Evolutionary conservation across 352 stramenopile species (phyloP).

Genomic region (Phytophthora rubi): DNA sequence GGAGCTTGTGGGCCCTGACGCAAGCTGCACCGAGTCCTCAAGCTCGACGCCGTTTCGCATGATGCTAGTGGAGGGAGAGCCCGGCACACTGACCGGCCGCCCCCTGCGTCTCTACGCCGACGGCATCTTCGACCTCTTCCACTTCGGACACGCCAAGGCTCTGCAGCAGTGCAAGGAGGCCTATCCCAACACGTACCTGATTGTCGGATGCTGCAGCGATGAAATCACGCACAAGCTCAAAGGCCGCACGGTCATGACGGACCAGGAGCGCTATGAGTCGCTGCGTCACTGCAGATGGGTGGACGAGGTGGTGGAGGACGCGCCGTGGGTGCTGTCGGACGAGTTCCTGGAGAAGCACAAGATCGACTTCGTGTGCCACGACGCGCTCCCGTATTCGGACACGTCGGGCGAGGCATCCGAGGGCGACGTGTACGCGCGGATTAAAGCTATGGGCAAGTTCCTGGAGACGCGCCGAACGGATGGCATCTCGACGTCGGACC

Average conservation of each 20-base stretch:
- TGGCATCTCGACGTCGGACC: conserved; percentile 89
- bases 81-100: conserved; percentile 70
- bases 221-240: conserved; percentile 89
- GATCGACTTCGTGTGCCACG: conserved; percentile 91
- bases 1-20: conserved; percentile 7
- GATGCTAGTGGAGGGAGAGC: conserved; percentile 64
- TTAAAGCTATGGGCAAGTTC: conserved; percentile 90
- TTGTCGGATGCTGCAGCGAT: conserved; percentile 89
- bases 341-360: conserved; percentile 86
- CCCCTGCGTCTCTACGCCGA: conserved; percentile 88
- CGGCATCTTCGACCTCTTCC: conserved; percentile 91
- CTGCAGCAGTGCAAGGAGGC: conserved; percentile 89
- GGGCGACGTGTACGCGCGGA: conserved; percentile 85
- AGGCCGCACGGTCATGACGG: conserved; percentile 88
- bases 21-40: conserved; percentile 42
- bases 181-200: conserved; percentile 85
- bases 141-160: conserved; percentile 88
- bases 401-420: conserved; percentile 71
- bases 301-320: conserved; percentile 87
- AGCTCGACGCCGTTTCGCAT: conserved; percentile 50
- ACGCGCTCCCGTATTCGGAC: conserved; percentile 87
- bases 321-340: conserved; percentile 85
- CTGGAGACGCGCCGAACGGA: conserved; percentile 85
- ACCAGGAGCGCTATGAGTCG: conserved; percentile 88
- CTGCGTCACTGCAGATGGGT: conserved; percentile 90